A percentile compares a stretch with the other conserved stretches of the same genome.
phyloP scores from a whole-genome alignment of 176 grass and related monocot genomes.

The Aegilops tauschii region DNA sequence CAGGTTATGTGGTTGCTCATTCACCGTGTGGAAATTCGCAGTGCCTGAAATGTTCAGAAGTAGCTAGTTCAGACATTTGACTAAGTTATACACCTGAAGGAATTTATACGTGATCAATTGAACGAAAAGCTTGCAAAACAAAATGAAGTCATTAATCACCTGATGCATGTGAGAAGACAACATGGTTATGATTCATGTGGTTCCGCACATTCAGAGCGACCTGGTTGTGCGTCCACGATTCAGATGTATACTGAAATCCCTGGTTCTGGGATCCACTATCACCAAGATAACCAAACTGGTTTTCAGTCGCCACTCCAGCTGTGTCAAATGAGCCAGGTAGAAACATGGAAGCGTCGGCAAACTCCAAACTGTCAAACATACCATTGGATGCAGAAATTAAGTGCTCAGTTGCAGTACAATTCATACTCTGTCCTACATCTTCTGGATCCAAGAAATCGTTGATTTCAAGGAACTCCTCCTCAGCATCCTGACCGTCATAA shows the following conservation, averaged over 20 bases:
- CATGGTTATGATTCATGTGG: conserved; percentile 35
- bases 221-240: conserved; percentile 49
- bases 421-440: conserved; percentile 33
- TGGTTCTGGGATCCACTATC: conserved; percentile 32
- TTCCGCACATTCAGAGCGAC: conserved; percentile 34
- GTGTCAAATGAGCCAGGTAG: conserved; percentile 47
- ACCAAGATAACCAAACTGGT: conserved; percentile 41
- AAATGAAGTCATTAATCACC: conserved; percentile 45
- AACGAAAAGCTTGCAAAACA: not conserved
- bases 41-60: conserved; percentile 45
- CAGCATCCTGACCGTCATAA: conserved; percentile 25
- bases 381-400: conserved; percentile 23
- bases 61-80: conserved; percentile 17
- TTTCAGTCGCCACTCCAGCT: conserved; percentile 33
- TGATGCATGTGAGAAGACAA: conserved; percentile 50
- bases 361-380: conserved; percentile 41
- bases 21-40: conserved; percentile 30
- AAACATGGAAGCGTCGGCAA: conserved; percentile 51
- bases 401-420: conserved; percentile 26
- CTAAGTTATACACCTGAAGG: not conserved
- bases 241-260: conserved; percentile 36
- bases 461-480: conserved; percentile 87
- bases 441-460: conserved; percentile 70
- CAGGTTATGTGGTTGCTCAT: conserved; percentile 26
- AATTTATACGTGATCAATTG: not conserved